These are phyloP conservation scores for Plasmopara halstedii DNA, from an alignment of 352 stramenopile genomes.

Conservation along the genomic window DNA sequence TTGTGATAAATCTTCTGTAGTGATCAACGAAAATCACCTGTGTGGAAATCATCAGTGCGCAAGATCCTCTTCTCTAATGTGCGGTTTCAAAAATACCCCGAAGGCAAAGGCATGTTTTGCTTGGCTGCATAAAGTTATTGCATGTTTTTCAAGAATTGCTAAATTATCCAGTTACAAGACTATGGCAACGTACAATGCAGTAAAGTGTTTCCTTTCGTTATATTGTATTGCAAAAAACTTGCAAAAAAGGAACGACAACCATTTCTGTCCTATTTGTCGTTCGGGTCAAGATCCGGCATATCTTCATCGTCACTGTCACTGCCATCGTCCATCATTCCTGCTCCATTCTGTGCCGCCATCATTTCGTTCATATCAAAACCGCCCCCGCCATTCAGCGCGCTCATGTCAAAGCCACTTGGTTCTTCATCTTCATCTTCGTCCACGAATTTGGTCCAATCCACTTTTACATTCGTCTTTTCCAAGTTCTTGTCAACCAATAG, in stretches of 20 bases:
- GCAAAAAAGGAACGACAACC: constrained; percentile 5
- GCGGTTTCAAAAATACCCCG: constrained; percentile 71
- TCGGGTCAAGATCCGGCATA: constrained; percentile 78
- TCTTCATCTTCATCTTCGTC: constrained; percentile 95
- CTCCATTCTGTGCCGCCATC: constrained; percentile 82
- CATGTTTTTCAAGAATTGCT: neutral
- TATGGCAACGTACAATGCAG: too few relatives aligned
- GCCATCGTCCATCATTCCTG: constrained; percentile 57
- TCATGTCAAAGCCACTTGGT: constrained; percentile 80
- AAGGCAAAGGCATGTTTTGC: constrained; percentile 67
- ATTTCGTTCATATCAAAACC: constrained; percentile 95
- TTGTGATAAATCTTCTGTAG: constrained; percentile 14
- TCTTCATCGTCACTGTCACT: constrained; percentile 78
- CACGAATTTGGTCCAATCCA: constrained; percentile 96
- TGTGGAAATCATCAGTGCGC: constrained; percentile 86
- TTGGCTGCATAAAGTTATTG: constrained; percentile 27
- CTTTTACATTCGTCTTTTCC: constrained; percentile 95
- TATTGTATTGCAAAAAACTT: constrained; percentile 1
- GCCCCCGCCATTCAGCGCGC: constrained; percentile 70
- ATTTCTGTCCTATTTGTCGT: constrained; percentile 19
- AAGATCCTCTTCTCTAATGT: constrained; percentile 87
- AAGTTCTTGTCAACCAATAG: constrained; percentile 94
- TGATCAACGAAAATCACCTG: constrained; percentile 78
- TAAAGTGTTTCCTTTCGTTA: neutral
- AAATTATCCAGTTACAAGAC: neutral